phyloP scores from a whole-genome alignment of 495 filamentous ascomycete genomes.

The Neurospora sublineolata region DNA sequence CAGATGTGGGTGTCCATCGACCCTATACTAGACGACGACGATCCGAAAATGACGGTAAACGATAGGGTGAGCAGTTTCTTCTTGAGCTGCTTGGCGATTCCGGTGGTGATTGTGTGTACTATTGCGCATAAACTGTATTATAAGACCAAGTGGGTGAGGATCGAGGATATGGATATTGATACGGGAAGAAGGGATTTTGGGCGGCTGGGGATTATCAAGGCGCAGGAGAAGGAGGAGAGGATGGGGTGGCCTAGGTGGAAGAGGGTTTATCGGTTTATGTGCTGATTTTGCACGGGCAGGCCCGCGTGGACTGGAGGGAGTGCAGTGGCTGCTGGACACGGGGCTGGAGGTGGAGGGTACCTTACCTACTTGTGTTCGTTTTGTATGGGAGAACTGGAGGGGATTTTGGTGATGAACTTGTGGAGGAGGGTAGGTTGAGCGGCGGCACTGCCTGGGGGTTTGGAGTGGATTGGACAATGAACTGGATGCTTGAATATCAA shows the following conservation, averaged over 20 bases:
- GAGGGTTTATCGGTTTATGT: constrained; percentile 50
- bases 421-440: neutral
- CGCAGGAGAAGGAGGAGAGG: constrained; percentile 69
- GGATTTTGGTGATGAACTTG: neutral
- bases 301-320: no score
- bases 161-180: constrained; percentile 70
- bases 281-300: constrained; percentile 18
- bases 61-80: constrained; percentile 54
- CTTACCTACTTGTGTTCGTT: no score
- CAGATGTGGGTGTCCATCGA: constrained; percentile 86
- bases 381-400: neutral
- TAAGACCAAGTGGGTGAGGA: constrained; percentile 53
- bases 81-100: constrained; percentile 63
- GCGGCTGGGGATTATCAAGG: constrained; percentile 58
- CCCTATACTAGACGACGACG: constrained; percentile 15
- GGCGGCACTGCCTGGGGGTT: no score
- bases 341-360: no score
- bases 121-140: constrained; percentile 69
- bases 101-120: constrained; percentile 69
- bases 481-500: neutral
- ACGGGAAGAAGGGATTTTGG: constrained; percentile 86
- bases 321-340: no score
- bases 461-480: neutral
- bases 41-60: constrained; percentile 26
- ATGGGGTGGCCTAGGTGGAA: constrained; percentile 78